A percentile compares a stretch with the other conserved stretches of the same genome.
Evolutionary conservation across 129 eudicot species (phyloP).

Genomic region (Escallonia herrerae): DNA sequence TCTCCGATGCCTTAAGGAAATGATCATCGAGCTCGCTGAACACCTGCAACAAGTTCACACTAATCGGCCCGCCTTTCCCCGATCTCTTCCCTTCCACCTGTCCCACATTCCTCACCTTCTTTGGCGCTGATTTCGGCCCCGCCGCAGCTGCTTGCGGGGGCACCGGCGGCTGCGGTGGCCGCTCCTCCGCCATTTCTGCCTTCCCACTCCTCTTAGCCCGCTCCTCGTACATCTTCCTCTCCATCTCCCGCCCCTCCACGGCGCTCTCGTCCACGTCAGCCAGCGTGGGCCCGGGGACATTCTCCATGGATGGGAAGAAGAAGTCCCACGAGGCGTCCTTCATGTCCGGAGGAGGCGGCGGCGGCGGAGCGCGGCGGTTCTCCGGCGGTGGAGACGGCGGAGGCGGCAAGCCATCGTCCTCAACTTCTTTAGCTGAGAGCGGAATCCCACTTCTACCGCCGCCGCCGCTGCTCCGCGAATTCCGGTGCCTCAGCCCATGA

Average conservation of each 20-base stretch:
- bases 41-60: conserved; percentile 47
- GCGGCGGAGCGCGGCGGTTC: conserved; percentile 29
- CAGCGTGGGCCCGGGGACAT: conserved; percentile 14
- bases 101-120: conserved; percentile 42
- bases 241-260: conserved; percentile 31
- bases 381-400: conserved; percentile 41
- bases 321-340: conserved; percentile 42
- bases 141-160: conserved; percentile 21
- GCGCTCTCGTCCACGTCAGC: conserved; percentile 38
- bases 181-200: conserved; percentile 8
- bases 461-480: conserved; percentile 21
- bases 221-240: conserved; percentile 37
- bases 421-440: conserved; percentile 19
- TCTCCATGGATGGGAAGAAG: conserved; percentile 45
- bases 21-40: conserved; percentile 81
- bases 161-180: conserved; percentile 14
- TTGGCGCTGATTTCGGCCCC: background rate
- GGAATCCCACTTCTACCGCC: background rate
- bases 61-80: conserved; percentile 26
- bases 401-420: conserved; percentile 30
- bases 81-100: conserved; percentile 33
- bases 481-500: conserved; percentile 43
- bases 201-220: conserved; percentile 21
- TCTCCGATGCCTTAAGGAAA: conserved; percentile 81
- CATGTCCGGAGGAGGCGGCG: conserved; percentile 36